phyloP scores from a whole-genome alignment of 2,329 filamentous ascomycete species.

The Metarhizium anisopliae region DNA sequence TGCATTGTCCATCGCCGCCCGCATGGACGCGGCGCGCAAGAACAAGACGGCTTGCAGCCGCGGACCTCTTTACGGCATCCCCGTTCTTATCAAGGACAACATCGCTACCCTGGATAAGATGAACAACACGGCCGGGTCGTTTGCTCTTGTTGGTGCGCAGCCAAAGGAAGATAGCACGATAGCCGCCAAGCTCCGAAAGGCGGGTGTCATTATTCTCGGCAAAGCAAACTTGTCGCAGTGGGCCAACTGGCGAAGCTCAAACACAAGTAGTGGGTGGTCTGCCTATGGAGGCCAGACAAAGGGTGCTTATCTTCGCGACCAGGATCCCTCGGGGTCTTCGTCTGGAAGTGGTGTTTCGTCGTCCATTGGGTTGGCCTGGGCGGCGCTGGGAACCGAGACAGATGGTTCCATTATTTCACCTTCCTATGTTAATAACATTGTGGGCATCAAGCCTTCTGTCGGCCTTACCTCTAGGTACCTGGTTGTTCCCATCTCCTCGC shows the following conservation, averaged over 20 bases:
- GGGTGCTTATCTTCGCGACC: slow-evolving; percentile 50
- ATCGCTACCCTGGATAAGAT: slow-evolving; percentile 54
- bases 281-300: slow-evolving; percentile 53
- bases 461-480: slow-evolving; percentile 52
- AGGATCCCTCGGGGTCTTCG: slow-evolving; percentile 54
- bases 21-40: slow-evolving; percentile 20
- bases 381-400: slow-evolving; percentile 31
- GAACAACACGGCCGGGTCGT: slow-evolving; percentile 57
- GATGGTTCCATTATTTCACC: slow-evolving; percentile 54
- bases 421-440: slow-evolving; percentile 43
- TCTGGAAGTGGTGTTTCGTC: slow-evolving; percentile 53
- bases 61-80: slow-evolving; percentile 53
- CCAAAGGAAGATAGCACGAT: slow-evolving; percentile 48
- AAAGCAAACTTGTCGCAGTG: slow-evolving; percentile 59
- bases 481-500: slow-evolving; percentile 54
- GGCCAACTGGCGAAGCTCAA: slow-evolving; percentile 51
- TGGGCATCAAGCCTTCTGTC: slow-evolving; percentile 60
- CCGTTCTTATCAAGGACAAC: slow-evolving; percentile 59
- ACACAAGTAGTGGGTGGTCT: slow-evolving; percentile 54
- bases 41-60: slow-evolving; percentile 5
- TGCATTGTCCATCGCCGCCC: slow-evolving; percentile 26
- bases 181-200: slow-evolving; percentile 48
- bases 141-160: slow-evolving; percentile 49
- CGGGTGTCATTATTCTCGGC: slow-evolving; percentile 56
- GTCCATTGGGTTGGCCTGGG: slow-evolving; percentile 9